A percentile compares a stretch with the other conserved stretches of the same genome.
Evolutionary conservation across 208 protist species (phyloP).

Genomic region (Histomonas meleagridis): DNA sequence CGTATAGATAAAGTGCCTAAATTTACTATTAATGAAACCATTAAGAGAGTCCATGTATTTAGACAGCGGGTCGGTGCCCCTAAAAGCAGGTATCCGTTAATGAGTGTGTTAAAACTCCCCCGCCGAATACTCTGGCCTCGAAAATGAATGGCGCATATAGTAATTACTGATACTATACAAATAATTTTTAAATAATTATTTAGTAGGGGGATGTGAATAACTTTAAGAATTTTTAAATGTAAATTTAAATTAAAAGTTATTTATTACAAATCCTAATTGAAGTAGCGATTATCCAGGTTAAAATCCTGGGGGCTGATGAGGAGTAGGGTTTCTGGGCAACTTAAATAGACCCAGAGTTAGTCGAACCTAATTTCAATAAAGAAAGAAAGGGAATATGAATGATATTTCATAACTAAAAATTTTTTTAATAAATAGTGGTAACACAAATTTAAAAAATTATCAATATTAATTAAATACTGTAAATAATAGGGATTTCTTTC

Average conservation of each 20-base stretch:
- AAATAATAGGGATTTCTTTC: neutral
- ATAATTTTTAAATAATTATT: slow-evolving; percentile 43
- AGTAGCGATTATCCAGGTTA: slow-evolving; percentile 66
- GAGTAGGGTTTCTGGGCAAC: slow-evolving; percentile 62
- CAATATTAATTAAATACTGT: neutral
- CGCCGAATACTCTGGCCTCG: slow-evolving; percentile 62
- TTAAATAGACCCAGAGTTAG: slow-evolving; percentile 57
- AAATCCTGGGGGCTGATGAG: slow-evolving; percentile 60
- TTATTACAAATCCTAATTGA: slow-evolving; percentile 64
- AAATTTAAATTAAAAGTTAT: slow-evolving; percentile 52
- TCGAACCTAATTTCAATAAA: slow-evolving; percentile 57
- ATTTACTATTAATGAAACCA: slow-evolving; percentile 53
- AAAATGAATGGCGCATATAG: slow-evolving; percentile 66
- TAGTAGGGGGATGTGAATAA: slow-evolving; percentile 59
- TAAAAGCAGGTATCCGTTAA: slow-evolving; percentile 65
- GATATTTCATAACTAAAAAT: neutral
- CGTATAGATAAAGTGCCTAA: slow-evolving; percentile 57
- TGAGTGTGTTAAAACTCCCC: slow-evolving; percentile 66
- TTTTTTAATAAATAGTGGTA: neutral
- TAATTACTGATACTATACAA: slow-evolving; percentile 52
- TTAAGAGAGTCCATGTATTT: slow-evolving; percentile 61
- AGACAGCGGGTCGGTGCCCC: slow-evolving; percentile 64
- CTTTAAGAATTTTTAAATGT: slow-evolving; percentile 52
- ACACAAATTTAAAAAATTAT: neutral
- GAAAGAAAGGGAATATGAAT: neutral